A percentile compares a stretch with the other conserved stretches of the same genome.
phyloP scores from a whole-genome alignment of 345 rosid genomes.

The Clausena lansium region DNA sequence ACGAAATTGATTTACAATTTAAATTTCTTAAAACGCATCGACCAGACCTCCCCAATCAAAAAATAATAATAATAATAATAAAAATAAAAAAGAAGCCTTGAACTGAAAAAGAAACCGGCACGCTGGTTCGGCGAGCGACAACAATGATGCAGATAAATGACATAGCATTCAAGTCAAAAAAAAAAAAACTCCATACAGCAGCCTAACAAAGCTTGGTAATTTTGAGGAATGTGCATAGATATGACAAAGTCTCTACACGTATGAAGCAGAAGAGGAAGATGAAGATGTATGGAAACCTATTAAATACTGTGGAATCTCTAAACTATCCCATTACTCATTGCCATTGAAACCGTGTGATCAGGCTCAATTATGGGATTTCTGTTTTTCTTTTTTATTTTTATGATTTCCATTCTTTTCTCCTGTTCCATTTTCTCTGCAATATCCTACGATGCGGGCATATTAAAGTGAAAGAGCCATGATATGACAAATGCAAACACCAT shows the following conservation, averaged over 20 bases:
- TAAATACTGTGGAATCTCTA: not conserved
- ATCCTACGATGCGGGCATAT: constrained; percentile 47
- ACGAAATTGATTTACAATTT: not conserved
- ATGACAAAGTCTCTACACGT: constrained; percentile 21
- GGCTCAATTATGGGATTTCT: constrained; percentile 2
- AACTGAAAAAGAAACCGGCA: not conserved
- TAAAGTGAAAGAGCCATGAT: constrained; percentile 82
- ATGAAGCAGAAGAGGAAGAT: constrained; percentile 4
- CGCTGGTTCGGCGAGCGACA: not conserved
- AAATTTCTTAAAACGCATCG: not conserved
- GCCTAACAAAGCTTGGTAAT: constrained; percentile 11
- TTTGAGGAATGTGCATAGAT: constrained; percentile 19
- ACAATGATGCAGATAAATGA: not conserved
- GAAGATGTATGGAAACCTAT: constrained; percentile 10
- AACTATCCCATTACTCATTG: constrained; percentile 18
- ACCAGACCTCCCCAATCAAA: not conserved
- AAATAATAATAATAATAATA: not conserved
- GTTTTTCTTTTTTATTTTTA: not conserved
- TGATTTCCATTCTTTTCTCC: not conserved
- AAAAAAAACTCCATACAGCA: not conserved
- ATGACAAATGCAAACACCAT: constrained; percentile 74
- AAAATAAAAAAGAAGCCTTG: not conserved
- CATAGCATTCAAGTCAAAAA: not conserved
- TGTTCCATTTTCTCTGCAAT: constrained; percentile 11
- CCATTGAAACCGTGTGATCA: not conserved